Conservation (phyloP, 2,329 filamentous ascomycete genomes). For the Nigrospora oryzae region DNA sequence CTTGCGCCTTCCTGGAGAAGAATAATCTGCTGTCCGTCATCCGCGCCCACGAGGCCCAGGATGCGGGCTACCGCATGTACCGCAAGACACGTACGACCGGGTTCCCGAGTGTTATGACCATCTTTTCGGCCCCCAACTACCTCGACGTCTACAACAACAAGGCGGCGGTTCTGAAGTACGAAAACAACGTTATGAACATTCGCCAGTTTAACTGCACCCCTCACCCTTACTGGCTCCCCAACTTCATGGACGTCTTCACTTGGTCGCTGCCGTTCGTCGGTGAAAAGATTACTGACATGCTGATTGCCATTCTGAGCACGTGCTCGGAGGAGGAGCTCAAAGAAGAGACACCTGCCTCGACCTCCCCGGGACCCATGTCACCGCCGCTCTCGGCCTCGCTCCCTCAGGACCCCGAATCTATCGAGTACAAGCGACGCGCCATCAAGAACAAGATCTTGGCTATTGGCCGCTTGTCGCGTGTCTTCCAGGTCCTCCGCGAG, state of each 20-base stretch:
- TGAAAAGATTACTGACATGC: constrained; percentile 99
- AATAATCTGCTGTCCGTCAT: constrained; percentile 97
- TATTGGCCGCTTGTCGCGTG: constrained; percentile 89
- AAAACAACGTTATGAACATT: constrained; percentile 99
- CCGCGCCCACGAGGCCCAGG: constrained; percentile 94
- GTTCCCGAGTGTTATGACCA: constrained; percentile 99
- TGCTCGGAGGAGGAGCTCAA: constrained; percentile 99
- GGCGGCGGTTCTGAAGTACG: constrained; percentile 95
- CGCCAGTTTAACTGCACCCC: constrained; percentile 99
- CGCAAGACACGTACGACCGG: constrained; percentile 95
- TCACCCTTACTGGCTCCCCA: constrained; percentile 97
- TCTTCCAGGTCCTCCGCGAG: constrained; percentile 96
- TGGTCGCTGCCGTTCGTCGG: constrained; percentile 98
- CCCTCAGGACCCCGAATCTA: constrained; percentile 67
- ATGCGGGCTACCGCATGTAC: constrained; percentile 98
- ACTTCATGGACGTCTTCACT: constrained; percentile 99
- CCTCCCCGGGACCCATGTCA: constrained; percentile 62
- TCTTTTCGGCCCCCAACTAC: constrained; percentile 98
- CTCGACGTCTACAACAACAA: constrained; percentile 99
- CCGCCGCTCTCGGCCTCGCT: constrained; percentile 51
- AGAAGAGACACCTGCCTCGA: constrained; percentile 70
- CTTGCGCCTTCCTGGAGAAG: constrained; percentile 96
- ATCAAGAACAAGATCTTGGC: constrained; percentile 99
- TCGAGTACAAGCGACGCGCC: constrained; percentile 87
- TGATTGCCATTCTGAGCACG: constrained; percentile 95